phyloP scores from a whole-genome alignment of 257 asterid genomes.

The Echites panduratus region DNA sequence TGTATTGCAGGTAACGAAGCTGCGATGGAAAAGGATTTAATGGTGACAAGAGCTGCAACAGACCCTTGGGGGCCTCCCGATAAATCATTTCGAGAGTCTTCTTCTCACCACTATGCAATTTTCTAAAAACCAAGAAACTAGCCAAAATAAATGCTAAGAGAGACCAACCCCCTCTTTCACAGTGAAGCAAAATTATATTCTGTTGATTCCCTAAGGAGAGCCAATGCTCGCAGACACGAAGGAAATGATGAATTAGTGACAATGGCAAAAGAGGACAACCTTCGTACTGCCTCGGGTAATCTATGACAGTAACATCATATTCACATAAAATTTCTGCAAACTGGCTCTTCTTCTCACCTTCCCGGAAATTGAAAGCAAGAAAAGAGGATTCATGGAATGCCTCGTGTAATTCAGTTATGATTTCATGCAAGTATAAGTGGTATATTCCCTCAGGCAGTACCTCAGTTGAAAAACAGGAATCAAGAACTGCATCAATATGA shows the following conservation, averaged over 20 bases:
- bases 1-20: constrained; percentile 86
- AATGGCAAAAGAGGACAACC: constrained; percentile 93
- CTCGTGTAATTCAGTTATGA: constrained; percentile 80
- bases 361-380: constrained; percentile 92
- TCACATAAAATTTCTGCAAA: constrained; percentile 81
- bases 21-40: constrained; percentile 94
- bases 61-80: constrained; percentile 89
- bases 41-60: constrained; percentile 83
- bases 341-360: constrained; percentile 88
- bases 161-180: constrained; percentile 98
- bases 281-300: constrained; percentile 96
- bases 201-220: constrained; percentile 67
- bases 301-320: constrained; percentile 86
- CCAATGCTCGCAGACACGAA: constrained; percentile 92
- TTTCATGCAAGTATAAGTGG: constrained; percentile 88
- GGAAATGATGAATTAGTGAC: constrained; percentile 84
- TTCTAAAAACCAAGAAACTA: constrained; percentile 82
- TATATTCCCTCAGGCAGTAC: constrained; percentile 84
- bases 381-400: constrained; percentile 83
- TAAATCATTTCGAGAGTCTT: constrained; percentile 87
- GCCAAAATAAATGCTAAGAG: constrained; percentile 77
- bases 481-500: constrained; percentile 67
- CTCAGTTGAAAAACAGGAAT: constrained; percentile 96
- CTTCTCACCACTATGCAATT: constrained; percentile 73
- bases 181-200: constrained; percentile 82